phyloP scores from a whole-genome alignment of 768 basidiomycete species.

The Suillus discolor region DNA sequence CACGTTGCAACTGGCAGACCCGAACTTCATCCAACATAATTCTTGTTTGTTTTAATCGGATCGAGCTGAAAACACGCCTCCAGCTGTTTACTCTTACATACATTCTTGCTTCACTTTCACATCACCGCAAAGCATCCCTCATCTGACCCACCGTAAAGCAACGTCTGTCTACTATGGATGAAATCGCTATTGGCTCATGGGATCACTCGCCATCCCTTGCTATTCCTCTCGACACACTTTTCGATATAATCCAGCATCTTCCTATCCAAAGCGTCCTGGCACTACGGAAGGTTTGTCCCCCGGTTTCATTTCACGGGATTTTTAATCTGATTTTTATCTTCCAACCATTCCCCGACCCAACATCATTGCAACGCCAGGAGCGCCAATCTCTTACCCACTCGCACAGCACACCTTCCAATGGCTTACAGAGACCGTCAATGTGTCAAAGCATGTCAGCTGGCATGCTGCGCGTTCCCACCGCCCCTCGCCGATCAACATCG shows the following conservation, averaged over 20 bases:
- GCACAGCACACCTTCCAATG: constrained; percentile 54
- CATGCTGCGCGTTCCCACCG: constrained; percentile 14
- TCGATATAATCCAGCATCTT: constrained; percentile 45
- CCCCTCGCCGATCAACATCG: constrained; percentile 46
- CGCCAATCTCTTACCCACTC: constrained; percentile 43
- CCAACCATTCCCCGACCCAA: constrained; percentile 34
- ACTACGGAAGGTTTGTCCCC: constrained; percentile 46
- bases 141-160: background rate
- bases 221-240: constrained; percentile 53
- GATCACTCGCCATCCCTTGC: constrained; percentile 14
- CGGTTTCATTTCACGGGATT: background rate
- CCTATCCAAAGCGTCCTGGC: constrained; percentile 43
- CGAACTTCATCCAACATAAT: constrained; percentile 7
- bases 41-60: background rate
- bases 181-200: constrained; percentile 5
- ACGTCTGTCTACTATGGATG: background rate
- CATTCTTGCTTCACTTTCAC: background rate
- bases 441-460: constrained; percentile 37
- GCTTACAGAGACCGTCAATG: constrained; percentile 53
- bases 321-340: background rate
- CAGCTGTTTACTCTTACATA: background rate
- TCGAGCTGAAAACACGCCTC: background rate
- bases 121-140: background rate
- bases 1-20: constrained; percentile 13
- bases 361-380: constrained; percentile 17